Conservation (phyloP, 768 basidiomycete species). For the Tulasnella sp. region DNA sequence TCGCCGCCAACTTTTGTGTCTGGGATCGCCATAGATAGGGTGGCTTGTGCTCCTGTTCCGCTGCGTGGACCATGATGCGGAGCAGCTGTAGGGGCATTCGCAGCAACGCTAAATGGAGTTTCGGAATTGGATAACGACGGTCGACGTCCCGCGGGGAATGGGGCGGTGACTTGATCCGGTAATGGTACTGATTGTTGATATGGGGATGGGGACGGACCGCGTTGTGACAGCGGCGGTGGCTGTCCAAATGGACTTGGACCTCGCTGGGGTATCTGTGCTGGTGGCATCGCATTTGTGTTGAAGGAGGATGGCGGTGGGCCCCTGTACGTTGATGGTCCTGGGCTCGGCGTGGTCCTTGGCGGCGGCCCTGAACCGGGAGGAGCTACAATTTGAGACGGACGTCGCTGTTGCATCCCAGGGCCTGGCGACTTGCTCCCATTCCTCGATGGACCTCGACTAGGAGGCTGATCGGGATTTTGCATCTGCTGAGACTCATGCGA, state of each 20-base stretch:
- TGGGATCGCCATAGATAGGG: slow-evolving; percentile 11
- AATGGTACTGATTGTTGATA: not conserved
- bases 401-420: too few relatives aligned
- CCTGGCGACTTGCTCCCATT: too few relatives aligned
- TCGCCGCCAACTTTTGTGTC: slow-evolving; percentile 24
- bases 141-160: slow-evolving; percentile 26
- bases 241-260: slow-evolving; percentile 19
- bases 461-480: slow-evolving; percentile 20
- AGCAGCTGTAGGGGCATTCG: slow-evolving; percentile 19
- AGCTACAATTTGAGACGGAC: too few relatives aligned
- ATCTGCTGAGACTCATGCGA: too few relatives aligned
- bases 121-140: slow-evolving; percentile 34
- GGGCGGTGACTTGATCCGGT: slow-evolving; percentile 14
- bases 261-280: slow-evolving; percentile 9
- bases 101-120: slow-evolving; percentile 38
- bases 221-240: slow-evolving; percentile 33
- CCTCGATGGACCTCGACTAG: not conserved
- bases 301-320: slow-evolving; percentile 14
- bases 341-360: not conserved
- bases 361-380: too few relatives aligned
- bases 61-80: slow-evolving; percentile 12
- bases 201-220: slow-evolving; percentile 25
- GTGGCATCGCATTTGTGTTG: slow-evolving; percentile 19
- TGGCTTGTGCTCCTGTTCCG: not conserved
- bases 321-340: not conserved